These are phyloP conservation scores for Neurospora crassa DNA, from an alignment of 2,329 filamentous ascomycete species.

Conservation along the genomic window DNA sequence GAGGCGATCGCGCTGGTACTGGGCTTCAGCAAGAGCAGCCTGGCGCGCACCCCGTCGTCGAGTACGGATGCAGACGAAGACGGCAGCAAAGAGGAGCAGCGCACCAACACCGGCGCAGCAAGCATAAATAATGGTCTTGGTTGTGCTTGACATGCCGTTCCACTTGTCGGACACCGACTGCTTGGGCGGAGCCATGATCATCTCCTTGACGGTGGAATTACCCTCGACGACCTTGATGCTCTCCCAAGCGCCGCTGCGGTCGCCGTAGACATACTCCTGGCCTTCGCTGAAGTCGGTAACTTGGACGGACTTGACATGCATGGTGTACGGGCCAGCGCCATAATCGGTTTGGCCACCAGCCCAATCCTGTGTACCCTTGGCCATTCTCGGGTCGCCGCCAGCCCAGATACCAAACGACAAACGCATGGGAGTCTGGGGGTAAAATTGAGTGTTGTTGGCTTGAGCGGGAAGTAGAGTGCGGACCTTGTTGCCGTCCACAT, in stretches of 20 bases:
- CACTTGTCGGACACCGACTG: conserved; percentile 43
- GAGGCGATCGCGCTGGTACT: conserved; percentile 36
- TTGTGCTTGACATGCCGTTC: conserved; percentile 36
- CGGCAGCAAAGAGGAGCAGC: conserved; percentile 29
- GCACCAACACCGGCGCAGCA: conserved; percentile 35
- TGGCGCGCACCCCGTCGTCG: conserved; percentile 42
- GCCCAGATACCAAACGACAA: conserved; percentile 60
- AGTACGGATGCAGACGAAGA: conserved; percentile 47
- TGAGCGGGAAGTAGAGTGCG: conserved; percentile 54
- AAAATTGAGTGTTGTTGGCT: conserved; percentile 52
- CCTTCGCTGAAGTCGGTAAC: conserved; percentile 51
- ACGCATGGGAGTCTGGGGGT: conserved; percentile 69
- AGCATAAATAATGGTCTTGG: conserved; percentile 46
- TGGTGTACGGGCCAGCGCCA: conserved; percentile 55
- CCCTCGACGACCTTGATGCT: conserved; percentile 50
- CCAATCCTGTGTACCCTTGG: conserved; percentile 54
- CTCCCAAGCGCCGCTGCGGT: conserved; percentile 50
- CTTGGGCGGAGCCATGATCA: conserved; percentile 30
- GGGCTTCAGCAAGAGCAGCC: conserved; percentile 35
- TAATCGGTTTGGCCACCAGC: conserved; percentile 63
- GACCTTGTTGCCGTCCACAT: conserved; percentile 57
- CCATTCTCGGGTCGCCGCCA: conserved; percentile 45
- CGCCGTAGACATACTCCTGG: conserved; percentile 56
- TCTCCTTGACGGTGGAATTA: conserved; percentile 45
- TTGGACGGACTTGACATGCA: conserved; percentile 56